Base-by-base conservation (phyloP, 345 rosid genomes). In the Microcos paniculata region DNA sequence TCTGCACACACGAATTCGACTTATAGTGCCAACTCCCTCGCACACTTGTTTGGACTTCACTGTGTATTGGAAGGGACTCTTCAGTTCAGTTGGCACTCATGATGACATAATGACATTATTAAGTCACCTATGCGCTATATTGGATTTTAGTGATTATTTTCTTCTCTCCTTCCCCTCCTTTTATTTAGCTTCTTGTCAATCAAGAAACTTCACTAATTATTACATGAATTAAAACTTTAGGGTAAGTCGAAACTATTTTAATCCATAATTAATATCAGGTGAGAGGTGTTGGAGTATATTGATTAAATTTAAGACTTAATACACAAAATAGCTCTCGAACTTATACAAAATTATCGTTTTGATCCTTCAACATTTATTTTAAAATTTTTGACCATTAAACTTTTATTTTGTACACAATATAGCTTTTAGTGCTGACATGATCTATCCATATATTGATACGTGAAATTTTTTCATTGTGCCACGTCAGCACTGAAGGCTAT, bases 31-130 rank as follows among this genome's bases (percentile, higher is more conserved):
- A 21, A 55, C 13, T 21, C 31, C 24, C 26, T 56, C 31, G 18
- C 66, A 76, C 70, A 45, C 61, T 64, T 73, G 80, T 69, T 81
- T 83, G 84, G 77, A 76, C 83, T 75, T 15, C 10, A 35, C 42
- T 57, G 55, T 62, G 52, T 49, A 24, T 45, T 59, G 6, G 75
- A 58, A 76, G 80, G 46, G 82, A 72, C 76, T 65, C 46, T 71
- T 62, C 69, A 71, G 42, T 46, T 67, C 53, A 63, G 65, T 23
- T 71, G 73, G 51, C 55, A 58, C 62, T 28, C 30, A 24, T 43
- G 52, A 68, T 79, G 51, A 51, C 62, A 68, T 68, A 51, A 70
- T 38, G 57, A n/a, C 73, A 65, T 70, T 33, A 46, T 53, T n/a
- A 62, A 76, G 33, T 52, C 62, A 26, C n/a, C 63, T 28, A 28